These are phyloP conservation scores for Kuraishia ogatae DNA, from an alignment of 805 yeast species.

Conservation along the genomic window DNA sequence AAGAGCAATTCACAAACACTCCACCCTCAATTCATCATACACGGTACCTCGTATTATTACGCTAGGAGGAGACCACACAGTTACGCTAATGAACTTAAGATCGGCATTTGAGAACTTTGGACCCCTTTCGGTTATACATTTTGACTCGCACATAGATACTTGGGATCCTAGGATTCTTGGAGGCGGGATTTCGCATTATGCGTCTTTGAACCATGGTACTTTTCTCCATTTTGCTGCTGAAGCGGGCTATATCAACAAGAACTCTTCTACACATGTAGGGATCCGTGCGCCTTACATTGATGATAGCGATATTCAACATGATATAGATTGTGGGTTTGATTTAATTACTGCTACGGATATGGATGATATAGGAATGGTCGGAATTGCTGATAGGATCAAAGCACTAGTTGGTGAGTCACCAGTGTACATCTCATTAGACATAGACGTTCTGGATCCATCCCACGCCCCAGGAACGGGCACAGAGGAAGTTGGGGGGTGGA, in stretches of 20 bases:
- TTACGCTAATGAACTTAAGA: slow-evolving; percentile 40
- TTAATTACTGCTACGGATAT: slow-evolving; percentile 38
- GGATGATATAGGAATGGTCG: slow-evolving; percentile 29
- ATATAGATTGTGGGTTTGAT: slow-evolving; percentile 37
- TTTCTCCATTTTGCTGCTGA: slow-evolving; percentile 65
- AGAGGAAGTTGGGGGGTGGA: slow-evolving; percentile 69
- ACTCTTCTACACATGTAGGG: slow-evolving; percentile 52
- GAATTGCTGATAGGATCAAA: slow-evolving; percentile 27
- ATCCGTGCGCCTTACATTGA: slow-evolving; percentile 52
- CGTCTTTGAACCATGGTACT: slow-evolving; percentile 59
- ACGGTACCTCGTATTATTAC: slow-evolving; percentile 34
- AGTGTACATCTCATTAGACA: slow-evolving; percentile 38
- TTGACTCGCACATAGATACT: slow-evolving; percentile 64
- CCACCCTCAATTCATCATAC: slow-evolving; percentile 13
- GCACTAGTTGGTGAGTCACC: slow-evolving; percentile 27
- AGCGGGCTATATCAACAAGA: slow-evolving; percentile 44
- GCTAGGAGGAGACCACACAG: slow-evolving; percentile 56
- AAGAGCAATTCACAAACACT: slow-evolving; percentile 35
- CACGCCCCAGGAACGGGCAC: slow-evolving; percentile 78
- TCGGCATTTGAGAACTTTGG: slow-evolving; percentile 42
- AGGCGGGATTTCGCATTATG: slow-evolving; percentile 52
- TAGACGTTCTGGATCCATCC: slow-evolving; percentile 67
- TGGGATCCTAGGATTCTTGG: slow-evolving; percentile 60
- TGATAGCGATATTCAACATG: slow-evolving; percentile 29
- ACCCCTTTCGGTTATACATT: slow-evolving; percentile 45